Evolutionary conservation across 148 eudicot genomes (phyloP), one percentile per base, ranked within the genome.

Genomic region (Rhododendron ferrugineum): DNA sequence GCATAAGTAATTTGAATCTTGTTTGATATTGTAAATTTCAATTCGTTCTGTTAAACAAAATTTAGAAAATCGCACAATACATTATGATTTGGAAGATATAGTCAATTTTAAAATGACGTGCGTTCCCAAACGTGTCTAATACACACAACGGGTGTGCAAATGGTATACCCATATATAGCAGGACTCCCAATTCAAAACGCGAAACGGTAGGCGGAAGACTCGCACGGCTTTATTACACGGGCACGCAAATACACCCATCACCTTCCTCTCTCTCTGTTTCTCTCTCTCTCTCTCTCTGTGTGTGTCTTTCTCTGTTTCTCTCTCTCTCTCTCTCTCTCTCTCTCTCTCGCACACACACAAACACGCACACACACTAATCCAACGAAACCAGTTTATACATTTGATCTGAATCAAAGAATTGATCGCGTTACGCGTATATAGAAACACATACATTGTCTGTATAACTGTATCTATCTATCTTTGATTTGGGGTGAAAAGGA

Each of bases 141-240:
- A n/a, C n/a, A n/a, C n/a, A n/a, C n/a, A n/a, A n/a, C n/a, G n/a
- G n/a, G n/a, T n/a, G n/a, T 32, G 32, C 32, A 32, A 32, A 32
- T 1, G 1, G 0, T 32, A 32, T 0, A 0, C 42, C 44, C 44
- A 40, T 40, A 40, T 40, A 40, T 40, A 40, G 44, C 49, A 46
- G 49, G 49, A 9, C 11, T 9, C 13, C 13, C 58, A 26, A 15
- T 40, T 30, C 36, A 66, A 80, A 52, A 72, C 86, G 88, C 91
- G 91, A 78, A 86, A 86, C 49, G 73, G 78, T 70, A 76, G 87
- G 87, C 88, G 37, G 42, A 60, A 64, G 85, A 86, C 84, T 88
- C 87, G 88, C 83, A 88, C 78, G 30, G 22, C 37, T 44, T 22
- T 20, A 75, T 2, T 15, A 16, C 11, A 7, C 26, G 3, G 13